Evolutionary conservation across 2,329 filamentous ascomycete genomes (phyloP).

Genomic region (Aspergillus sp.): DNA sequence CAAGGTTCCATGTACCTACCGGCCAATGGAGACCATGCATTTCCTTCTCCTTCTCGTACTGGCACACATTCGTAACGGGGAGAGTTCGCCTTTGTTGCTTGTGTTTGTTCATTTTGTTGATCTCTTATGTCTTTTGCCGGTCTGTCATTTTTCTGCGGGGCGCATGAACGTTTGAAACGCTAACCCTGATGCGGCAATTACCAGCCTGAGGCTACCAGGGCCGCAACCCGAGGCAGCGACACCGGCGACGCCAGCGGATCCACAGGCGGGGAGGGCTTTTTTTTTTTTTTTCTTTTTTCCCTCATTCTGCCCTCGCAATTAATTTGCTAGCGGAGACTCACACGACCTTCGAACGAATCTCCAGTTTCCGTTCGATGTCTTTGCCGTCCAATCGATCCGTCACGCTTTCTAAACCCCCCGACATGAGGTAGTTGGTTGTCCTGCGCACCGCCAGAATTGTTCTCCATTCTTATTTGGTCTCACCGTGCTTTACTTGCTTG

Average conservation of each 20-base stretch:
- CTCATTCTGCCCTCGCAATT: too few relatives aligned
- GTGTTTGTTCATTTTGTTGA: not conserved
- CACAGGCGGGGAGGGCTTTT: constrained; percentile 32
- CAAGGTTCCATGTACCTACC: constrained; percentile 28
- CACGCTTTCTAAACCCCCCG: constrained; percentile 24
- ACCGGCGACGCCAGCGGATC: constrained; percentile 20
- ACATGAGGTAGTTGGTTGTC: constrained; percentile 35
- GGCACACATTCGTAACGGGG: not conserved
- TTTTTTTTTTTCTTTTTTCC: constrained; percentile 24
- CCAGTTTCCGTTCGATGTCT: constrained; percentile 16
- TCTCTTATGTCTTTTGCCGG: constrained; percentile 4
- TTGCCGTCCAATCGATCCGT: constrained; percentile 21
- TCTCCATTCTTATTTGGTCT: constrained; percentile 5
- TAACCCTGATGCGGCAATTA: constrained; percentile 24
- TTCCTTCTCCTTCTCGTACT: not conserved
- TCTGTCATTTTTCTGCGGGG: constrained; percentile 24
- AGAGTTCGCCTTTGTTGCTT: not conserved
- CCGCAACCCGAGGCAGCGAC: constrained; percentile 24
- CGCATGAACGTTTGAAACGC: constrained; percentile 12
- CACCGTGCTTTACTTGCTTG: not conserved
- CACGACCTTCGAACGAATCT: constrained; percentile 27
- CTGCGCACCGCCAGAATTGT: constrained; percentile 11
- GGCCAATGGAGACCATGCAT: constrained; percentile 27
- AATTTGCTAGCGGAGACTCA: constrained; percentile 30
- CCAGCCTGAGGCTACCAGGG: constrained; percentile 26